These are phyloP conservation scores for Blastobotrys peoriensis DNA, from an alignment of 805 yeast genomes.

Conservation along the genomic window DNA sequence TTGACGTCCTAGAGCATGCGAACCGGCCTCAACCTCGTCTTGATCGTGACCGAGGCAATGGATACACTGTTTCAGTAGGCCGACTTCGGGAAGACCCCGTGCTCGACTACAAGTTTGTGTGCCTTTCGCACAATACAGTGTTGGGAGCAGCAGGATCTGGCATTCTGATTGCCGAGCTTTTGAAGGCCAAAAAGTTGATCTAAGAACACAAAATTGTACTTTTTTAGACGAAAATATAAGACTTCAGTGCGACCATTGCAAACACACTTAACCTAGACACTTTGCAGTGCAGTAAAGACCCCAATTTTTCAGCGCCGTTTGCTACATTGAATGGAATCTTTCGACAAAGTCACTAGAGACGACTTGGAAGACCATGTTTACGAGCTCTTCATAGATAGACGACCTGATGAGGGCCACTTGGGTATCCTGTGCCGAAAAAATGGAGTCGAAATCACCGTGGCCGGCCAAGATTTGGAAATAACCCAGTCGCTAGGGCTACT, in stretches of 20 bases:
- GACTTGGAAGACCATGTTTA: conserved; percentile 26
- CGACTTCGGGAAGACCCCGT: conserved; percentile 91
- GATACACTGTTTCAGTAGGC: conserved; percentile 93
- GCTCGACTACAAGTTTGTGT: conserved; percentile 92
- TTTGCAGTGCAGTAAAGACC: neutral
- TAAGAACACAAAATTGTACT: conserved; percentile 29
- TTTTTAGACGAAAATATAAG: neutral
- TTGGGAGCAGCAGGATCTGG: conserved; percentile 99
- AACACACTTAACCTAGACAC: neutral
- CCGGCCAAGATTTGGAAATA: conserved; percentile 16
- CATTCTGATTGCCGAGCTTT: conserved; percentile 85
- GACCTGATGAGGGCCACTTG: conserved; percentile 14
- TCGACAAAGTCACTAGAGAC: conserved; percentile 14
- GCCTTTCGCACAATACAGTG: conserved; percentile 93
- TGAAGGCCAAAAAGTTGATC: conserved; percentile 68
- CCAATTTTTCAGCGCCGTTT: too few relatives aligned
- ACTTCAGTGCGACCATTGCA: neutral
- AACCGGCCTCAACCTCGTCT: conserved; percentile 98
- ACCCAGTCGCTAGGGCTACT: conserved; percentile 15
- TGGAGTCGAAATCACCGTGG: conserved; percentile 17
- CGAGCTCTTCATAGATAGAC: conserved; percentile 22
- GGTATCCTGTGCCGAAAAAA: conserved; percentile 26
- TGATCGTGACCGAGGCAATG: conserved; percentile 91
- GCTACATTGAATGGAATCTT: too few relatives aligned
- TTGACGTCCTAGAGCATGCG: conserved; percentile 82